Percentiles rank a stretch among this genome's conserved stretches.
These are phyloP conservation scores for Sugiyamaella japonica DNA, from an alignment of 1,139 yeast species.

Conservation along the genomic window DNA sequence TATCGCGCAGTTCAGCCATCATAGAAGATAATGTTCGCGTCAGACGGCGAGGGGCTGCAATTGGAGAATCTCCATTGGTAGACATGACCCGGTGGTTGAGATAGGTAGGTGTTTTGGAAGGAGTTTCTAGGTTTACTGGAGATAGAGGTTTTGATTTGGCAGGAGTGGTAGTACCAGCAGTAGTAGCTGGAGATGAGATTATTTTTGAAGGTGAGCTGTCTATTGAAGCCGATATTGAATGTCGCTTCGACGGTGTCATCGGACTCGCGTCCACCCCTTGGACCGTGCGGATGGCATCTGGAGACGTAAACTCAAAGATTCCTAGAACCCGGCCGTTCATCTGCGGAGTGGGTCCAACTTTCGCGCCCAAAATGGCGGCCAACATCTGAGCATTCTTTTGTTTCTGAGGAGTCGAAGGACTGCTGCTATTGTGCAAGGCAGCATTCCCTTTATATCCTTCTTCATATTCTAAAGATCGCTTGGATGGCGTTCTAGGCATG, in stretches of 20 bases:
- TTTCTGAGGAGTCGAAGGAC: constrained; percentile 10
- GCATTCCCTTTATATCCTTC: constrained; percentile 8
- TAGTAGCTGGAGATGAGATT: not conserved
- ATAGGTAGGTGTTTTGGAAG: constrained; percentile 35
- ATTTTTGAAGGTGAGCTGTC: not conserved
- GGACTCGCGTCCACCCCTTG: too few relatives aligned
- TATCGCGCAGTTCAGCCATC: constrained; percentile 43
- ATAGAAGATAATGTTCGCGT: constrained; percentile 43
- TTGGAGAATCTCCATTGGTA: constrained; percentile 27
- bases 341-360: constrained; percentile 77
- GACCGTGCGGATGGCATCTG: constrained; percentile 30
- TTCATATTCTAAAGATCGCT: constrained; percentile 7
- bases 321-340: constrained; percentile 68
- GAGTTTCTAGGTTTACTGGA: constrained; percentile 19
- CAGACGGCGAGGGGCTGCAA: constrained; percentile 34
- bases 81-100: constrained; percentile 22
- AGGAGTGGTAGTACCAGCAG: constrained; percentile 13
- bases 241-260: constrained; percentile 5
- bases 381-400: not conserved
- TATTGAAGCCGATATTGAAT: not conserved
- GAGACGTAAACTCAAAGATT: constrained; percentile 57
- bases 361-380: constrained; percentile 30
- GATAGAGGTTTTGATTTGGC: constrained; percentile 13
- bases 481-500: constrained; percentile 3
- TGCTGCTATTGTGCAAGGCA: constrained; percentile 1